These are phyloP conservation scores for Arthrobotrys pseudoclavata DNA, from an alignment of 2,329 filamentous ascomycete genomes.

Conservation along the genomic window DNA sequence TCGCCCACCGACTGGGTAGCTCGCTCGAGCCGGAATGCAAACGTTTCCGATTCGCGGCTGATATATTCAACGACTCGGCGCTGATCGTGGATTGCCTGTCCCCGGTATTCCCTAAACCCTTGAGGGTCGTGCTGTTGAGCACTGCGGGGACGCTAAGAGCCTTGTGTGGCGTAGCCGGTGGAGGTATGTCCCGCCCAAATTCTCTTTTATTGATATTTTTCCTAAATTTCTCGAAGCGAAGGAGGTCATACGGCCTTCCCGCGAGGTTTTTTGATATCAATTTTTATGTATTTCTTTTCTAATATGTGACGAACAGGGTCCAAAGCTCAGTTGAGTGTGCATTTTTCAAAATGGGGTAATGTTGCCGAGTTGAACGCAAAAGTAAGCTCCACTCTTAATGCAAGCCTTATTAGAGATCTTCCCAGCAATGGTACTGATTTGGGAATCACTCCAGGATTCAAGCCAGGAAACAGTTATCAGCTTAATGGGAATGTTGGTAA, in stretches of 20 bases:
- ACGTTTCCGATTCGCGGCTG: conserved; percentile 85
- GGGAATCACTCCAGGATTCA: conserved; percentile 75
- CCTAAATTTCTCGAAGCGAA: conserved; percentile 14
- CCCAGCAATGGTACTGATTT: conserved; percentile 40
- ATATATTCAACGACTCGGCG: conserved; percentile 87
- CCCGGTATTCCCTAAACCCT: conserved; percentile 76
- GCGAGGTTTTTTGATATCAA: background rate
- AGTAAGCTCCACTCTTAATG: conserved; percentile 64
- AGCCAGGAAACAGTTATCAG: conserved; percentile 96
- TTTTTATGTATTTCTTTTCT: conserved; percentile 15
- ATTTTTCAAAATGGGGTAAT: conserved; percentile 90
- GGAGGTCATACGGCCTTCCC: conserved; percentile 50
- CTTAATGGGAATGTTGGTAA: conserved; percentile 83
- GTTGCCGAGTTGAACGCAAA: conserved; percentile 88
- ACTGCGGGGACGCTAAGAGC: conserved; percentile 74
- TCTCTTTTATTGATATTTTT: conserved; percentile 34
- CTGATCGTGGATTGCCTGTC: conserved; percentile 88
- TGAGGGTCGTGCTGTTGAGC: conserved; percentile 73
- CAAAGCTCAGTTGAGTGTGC: conserved; percentile 90
- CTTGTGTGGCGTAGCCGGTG: conserved; percentile 90
- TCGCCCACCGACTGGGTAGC: conserved; percentile 84
- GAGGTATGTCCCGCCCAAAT: conserved; percentile 64
- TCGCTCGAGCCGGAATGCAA: conserved; percentile 92
- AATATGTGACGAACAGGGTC: conserved; percentile 70
- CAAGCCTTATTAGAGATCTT: conserved; percentile 32